phyloP scores from a whole-genome alignment of 768 basidiomycete genomes.

The Psilocybe azurescens region DNA sequence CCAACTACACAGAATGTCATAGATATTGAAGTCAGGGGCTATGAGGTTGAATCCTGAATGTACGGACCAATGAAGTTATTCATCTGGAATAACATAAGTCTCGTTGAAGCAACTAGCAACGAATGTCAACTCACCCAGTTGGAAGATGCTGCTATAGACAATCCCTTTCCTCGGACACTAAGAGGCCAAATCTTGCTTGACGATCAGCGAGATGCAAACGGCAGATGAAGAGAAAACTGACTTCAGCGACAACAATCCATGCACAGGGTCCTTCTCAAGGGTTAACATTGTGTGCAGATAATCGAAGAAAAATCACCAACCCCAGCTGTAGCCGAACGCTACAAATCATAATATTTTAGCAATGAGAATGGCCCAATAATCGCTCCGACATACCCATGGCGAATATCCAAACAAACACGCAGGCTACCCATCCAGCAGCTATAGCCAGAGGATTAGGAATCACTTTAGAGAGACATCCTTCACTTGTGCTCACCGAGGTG shows the following conservation, averaged over 20 bases:
- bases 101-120: neutral
- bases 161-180: conserved; percentile 74
- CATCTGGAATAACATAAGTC: conserved; percentile 50
- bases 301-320: conserved; percentile 20
- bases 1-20: conserved; percentile 42
- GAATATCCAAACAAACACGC: conserved; percentile 76
- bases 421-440: conserved; percentile 78
- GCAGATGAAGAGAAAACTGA: neutral
- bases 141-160: conserved; percentile 76
- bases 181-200: conserved; percentile 61
- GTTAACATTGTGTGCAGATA: neutral
- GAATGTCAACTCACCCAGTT: conserved; percentile 62
- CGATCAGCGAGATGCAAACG: neutral
- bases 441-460: neutral
- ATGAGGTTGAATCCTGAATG: neutral
- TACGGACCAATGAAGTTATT: conserved; percentile 73
- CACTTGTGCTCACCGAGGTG: conserved; percentile 35
- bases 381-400: conserved; percentile 54
- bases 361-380: neutral
- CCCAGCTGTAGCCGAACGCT: conserved; percentile 82
- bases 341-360: neutral
- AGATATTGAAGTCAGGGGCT: neutral
- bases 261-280: conserved; percentile 52
- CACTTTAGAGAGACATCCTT: neutral
- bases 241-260: conserved; percentile 80